Evolutionary conservation across 2,329 filamentous ascomycete genomes (phyloP), one percentile per base, ranked within the genome.

Genomic region (Xylariaceae sp.): DNA sequence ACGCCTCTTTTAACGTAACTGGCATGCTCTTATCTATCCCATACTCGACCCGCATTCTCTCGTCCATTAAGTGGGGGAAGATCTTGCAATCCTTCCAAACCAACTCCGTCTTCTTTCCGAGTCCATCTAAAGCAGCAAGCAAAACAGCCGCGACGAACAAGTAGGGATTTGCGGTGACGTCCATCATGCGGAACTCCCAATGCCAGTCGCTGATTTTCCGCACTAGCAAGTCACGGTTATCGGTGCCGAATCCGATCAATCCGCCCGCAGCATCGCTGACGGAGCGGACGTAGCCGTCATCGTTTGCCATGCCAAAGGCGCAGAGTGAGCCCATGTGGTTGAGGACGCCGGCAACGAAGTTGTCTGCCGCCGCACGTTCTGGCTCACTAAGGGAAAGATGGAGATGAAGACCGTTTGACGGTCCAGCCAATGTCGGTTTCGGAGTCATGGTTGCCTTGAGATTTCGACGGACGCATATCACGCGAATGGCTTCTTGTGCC

Each of bases 291-390:
- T 59, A 52, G 41, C 51, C 33, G n/a, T 59, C 56, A 26, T 55
- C 55, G 14, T 50, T 59, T 14, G 56, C 45, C 51, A 59, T 55
- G n/a, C 56, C 56, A 26, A 55, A 29, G 3, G 46, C 51, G 23
- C 56, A 55, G 4, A 59, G 51, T 2, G 56, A 47, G 21, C 29
- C 16, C 56, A 59, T 51, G 19, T 59, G 45, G 23, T 19, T 21
- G 11, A 54, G 40, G 21, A 59, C 43, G 8, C 50, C 51, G 4
- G 45, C 46, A n/a, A 58, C 5, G 16, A 58, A 58, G 2, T 17
- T n/a, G 17, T 41, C 29, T 28, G 12, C 19, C 3, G 34, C n/a
- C 16, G 23, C 29, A 1, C 14, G 8, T 9, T 8, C 24, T 14
- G 37, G 40, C 2, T 14, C 4, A 14, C 17, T 31, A 6, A 51